Base-by-base conservation (phyloP, 2,329 filamentous ascomycete genomes). In the Hypomyces rosellus region DNA sequence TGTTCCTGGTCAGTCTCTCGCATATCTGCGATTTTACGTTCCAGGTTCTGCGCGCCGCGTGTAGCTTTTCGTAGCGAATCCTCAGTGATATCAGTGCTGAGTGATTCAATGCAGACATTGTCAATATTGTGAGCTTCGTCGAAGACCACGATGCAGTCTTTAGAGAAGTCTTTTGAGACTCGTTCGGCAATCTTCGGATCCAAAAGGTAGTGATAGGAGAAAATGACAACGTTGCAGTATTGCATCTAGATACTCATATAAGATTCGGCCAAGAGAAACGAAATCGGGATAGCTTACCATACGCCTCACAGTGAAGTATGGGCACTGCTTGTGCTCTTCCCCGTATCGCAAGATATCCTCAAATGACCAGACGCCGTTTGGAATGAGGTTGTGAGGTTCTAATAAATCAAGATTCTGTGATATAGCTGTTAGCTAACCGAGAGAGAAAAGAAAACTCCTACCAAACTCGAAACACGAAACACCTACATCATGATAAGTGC, bases 41-140 rank as follows among this genome's bases (percentile, higher is more conserved):
- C 93, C 1, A 99, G 75, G 58, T 95, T 97, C 57, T 86, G 86
- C 12, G 92, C 95, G 5, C 93, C 93, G 57, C 90, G 80, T 1
- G 90, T 91, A 16, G 93, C 93, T 70, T 89, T 95, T 18, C 91
- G 82, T 48, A 99, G 69, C 0, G 92, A 96, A 59, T 97, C 93
- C 64, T 99, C 91, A 0, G 92, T 97, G 51, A 99, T 81, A 62
- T 99, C 93, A 39, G 96, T 97, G 63, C 93, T 99, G 12, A 97
- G 74, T 2, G 93, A 92, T 65, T 99, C 93, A 58, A 99, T 99
- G 66, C 95, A 99, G 52, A 99, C 93, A 65, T 99, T 99, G 76
- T 99, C 93, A 60, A 99, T 99, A 64, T 99, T 99, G 73, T 99
- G 93, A 13, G 93, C 93, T 69, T 99, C 93, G 63, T 99, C 93